Evolutionary conservation across 768 basidiomycete species (phyloP).

Genomic region (Auricularia cornea): DNA sequence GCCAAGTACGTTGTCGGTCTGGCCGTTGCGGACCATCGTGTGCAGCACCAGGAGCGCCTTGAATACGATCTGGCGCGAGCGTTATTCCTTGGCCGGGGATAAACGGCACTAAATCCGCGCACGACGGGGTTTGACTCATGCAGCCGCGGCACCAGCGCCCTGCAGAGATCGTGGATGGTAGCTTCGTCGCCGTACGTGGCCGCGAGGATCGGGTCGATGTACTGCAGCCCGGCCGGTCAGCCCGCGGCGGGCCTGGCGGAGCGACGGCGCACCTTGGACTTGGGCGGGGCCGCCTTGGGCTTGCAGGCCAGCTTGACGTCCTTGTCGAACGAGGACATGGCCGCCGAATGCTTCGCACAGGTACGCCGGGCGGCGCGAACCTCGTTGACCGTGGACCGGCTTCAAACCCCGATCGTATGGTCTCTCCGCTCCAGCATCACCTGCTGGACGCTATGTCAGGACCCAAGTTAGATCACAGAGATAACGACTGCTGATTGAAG

Average conservation of each 20-base stretch:
- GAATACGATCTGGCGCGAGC: constrained; percentile 71
- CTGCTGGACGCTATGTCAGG: no score
- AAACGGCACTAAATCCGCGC: constrained; percentile 26
- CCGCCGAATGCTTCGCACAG: no score
- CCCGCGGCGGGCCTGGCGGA: background rate
- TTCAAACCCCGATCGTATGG: no score
- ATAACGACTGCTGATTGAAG: no score
- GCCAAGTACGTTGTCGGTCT: constrained; percentile 83
- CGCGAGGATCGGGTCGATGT: constrained; percentile 91
- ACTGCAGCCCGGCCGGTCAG: constrained; percentile 39
- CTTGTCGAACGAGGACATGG: constrained; percentile 30
- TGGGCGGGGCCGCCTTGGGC: constrained; percentile 92
- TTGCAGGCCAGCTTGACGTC: constrained; percentile 95
- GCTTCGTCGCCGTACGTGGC: constrained; percentile 97
- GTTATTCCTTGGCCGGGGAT: background rate
- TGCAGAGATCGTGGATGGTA: constrained; percentile 86
- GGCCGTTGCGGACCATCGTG: constrained; percentile 94
- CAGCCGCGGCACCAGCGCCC: constrained; percentile 73
- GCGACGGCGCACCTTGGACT: constrained; percentile 64
- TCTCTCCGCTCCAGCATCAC: no score
- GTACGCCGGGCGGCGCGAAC: no score
- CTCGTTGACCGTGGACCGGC: no score
- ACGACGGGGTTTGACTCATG: constrained; percentile 90
- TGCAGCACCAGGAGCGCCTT: constrained; percentile 94
- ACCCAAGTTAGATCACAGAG: no score